Evolutionary conservation across 2,329 filamentous ascomycete species (phyloP).

Genomic region (Blastomyces gilchristii): DNA sequence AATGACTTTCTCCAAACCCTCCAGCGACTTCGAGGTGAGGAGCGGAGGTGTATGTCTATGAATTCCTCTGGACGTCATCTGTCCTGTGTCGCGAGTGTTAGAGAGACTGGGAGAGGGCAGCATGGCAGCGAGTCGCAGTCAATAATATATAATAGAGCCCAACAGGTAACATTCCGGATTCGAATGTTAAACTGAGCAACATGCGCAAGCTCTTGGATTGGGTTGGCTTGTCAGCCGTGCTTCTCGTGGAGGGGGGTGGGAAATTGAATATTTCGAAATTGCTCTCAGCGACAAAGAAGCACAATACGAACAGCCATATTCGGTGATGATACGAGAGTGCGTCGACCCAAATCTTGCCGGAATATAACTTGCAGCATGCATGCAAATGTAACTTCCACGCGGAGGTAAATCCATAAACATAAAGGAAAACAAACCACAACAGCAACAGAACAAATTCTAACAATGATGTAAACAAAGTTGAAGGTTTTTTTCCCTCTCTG

Average conservation of each 20-base stretch:
- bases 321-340: neutral
- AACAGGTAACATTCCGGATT: conserved; percentile 10
- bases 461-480: conserved; percentile 4
- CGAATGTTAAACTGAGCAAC: neutral
- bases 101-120: neutral
- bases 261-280: neutral
- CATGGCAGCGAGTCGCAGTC: neutral
- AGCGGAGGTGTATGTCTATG: conserved; percentile 9
- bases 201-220: neutral
- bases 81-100: neutral
- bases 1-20: conserved; percentile 16
- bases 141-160: conserved; percentile 1
- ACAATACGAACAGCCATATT: conserved; percentile 2
- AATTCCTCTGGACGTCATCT: conserved; percentile 2
- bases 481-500: neutral
- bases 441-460: neutral
- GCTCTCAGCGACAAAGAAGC: conserved; percentile 6
- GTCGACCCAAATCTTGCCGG: neutral
- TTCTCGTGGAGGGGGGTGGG: neutral
- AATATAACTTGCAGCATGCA: conserved; percentile 5
- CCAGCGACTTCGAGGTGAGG: conserved; percentile 14
- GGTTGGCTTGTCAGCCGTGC: neutral
- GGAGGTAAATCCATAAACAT: neutral
- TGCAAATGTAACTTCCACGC: conserved; percentile 3
- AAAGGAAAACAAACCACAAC: neutral